These are phyloP conservation scores for Hawksworthiomyces lignivorus DNA, from an alignment of 2,329 filamentous ascomycete species.

Conservation along the genomic window DNA sequence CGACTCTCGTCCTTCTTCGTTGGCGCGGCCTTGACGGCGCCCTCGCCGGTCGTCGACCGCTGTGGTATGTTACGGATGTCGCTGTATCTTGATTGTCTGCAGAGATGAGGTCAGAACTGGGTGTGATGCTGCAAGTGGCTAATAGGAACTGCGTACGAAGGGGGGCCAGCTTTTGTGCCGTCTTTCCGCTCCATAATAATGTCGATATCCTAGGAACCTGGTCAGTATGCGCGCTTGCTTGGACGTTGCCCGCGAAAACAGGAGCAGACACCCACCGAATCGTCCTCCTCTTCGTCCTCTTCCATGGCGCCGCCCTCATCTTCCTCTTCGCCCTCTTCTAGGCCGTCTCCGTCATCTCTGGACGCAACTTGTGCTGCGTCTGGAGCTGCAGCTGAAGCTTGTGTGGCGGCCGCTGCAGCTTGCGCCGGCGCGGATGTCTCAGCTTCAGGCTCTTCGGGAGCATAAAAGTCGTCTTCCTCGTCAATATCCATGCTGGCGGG, in stretches of 20 bases:
- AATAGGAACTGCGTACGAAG: conserved; percentile 38
- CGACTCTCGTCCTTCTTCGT: conserved; percentile 38
- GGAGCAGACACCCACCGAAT: no score
- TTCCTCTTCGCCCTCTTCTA: conserved; percentile 58
- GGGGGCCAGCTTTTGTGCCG: conserved; percentile 51
- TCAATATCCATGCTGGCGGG: conserved; percentile 52
- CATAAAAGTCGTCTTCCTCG: conserved; percentile 62
- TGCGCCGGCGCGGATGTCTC: conserved; percentile 21
- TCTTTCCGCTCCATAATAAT: conserved; percentile 63
- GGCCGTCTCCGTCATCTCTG: conserved; percentile 38
- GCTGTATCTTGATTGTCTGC: conserved; percentile 55
- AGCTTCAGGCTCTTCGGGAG: conserved; percentile 46
- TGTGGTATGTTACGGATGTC: conserved; percentile 60
- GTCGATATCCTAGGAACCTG: conserved; percentile 57
- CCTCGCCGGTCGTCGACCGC: conserved; percentile 46
- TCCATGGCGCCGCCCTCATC: conserved; percentile 55
- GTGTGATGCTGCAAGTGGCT: no score
- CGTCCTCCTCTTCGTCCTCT: conserved; percentile 36
- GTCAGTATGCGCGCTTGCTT: no score
- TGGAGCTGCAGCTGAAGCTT: background rate
- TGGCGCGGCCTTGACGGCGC: conserved; percentile 35
- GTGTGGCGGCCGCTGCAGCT: conserved; percentile 9
- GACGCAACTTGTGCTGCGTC: conserved; percentile 3
- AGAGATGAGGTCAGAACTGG: background rate
- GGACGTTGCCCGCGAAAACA: no score